Base-by-base conservation (phyloP, 2,329 filamentous ascomycete species). In the Aspergillus terreus region DNA sequence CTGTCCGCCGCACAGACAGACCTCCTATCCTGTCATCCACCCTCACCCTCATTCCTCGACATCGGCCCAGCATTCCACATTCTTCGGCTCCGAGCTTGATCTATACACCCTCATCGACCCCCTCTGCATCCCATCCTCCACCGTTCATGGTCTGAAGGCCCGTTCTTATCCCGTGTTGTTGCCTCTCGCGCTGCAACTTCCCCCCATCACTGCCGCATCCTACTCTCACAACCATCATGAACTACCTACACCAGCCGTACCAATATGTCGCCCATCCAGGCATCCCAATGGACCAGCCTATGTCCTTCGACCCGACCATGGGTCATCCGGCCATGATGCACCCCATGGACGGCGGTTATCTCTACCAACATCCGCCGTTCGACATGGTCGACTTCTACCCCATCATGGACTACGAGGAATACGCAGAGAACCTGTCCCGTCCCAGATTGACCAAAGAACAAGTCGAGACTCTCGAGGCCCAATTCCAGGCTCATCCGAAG, bases 381-480 rank as follows among this genome's bases (percentile, higher is more conserved):
- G 73, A 76, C 33, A 70, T 71, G 63, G 62, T 72, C 38, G 72
- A 76, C 47, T 74, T 71, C 55, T 73, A 72, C 46, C 65, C 71
- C 36, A 67, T 69, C 50, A 65, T 71, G 64, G 72, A 77, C 50
- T 74, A 73, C 51, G 75, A 78, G 40, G 76, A 77, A 61, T 71
- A 71, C 53, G 64, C 72, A 33, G 76, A 79, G 59, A 76, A 74
- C 55, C 63, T 76, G 38, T 77, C 75, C 14, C 70, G 76, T 14
- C 76, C 76, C 10, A 71, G 76, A 35, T 70, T 79, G 59, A 78
- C 76, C 53, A 78, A 77, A 55, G 76, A 79, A 52, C 76, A 79
- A 65, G 73, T 78, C 36, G 75, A 77, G 57, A 74, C 74, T 4
- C 60, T 79, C 23, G 76, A 79, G 59, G 66, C 70, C 38, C 74